phyloP scores from a whole-genome alignment of 176 grass and related monocot genomes.

The Musa acuminata region DNA sequence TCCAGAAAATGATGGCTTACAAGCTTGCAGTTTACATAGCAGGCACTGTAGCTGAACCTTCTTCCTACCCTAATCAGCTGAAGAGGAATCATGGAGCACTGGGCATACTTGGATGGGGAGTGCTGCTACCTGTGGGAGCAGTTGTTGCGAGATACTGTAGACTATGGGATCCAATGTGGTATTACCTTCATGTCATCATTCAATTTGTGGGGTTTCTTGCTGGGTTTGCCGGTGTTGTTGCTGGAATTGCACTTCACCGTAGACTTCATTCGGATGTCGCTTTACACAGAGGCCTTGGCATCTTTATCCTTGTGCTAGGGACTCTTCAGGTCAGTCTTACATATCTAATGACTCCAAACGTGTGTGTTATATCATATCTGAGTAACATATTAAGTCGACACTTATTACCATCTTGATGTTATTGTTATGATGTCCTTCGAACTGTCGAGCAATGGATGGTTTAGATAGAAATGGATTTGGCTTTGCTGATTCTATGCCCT shows the following conservation, averaged over 20 bases:
- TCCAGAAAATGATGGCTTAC: too few relatives aligned
- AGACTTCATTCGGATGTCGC: slow-evolving; percentile 32
- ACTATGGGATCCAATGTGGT: slow-evolving; percentile 48
- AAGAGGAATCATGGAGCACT: slow-evolving; percentile 44
- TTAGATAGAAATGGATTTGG: too few relatives aligned
- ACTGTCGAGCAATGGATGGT: too few relatives aligned
- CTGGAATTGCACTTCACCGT: slow-evolving; percentile 40
- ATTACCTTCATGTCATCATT: slow-evolving; percentile 35
- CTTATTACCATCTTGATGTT: neutral
- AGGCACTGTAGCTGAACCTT: slow-evolving; percentile 18
- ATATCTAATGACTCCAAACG: neutral
- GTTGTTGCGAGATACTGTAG: slow-evolving; percentile 45
- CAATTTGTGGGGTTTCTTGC: slow-evolving; percentile 40
- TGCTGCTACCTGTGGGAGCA: slow-evolving; percentile 36
- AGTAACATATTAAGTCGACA: too few relatives aligned
- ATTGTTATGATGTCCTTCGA: slow-evolving; percentile 6
- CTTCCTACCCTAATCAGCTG: slow-evolving; percentile 29
- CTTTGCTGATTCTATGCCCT: too few relatives aligned
- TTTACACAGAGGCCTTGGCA: slow-evolving; percentile 28
- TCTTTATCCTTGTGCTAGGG: slow-evolving; percentile 32
- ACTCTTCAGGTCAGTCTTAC: slow-evolving; percentile 36
- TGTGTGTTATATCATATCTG: too few relatives aligned
- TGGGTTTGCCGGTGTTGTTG: slow-evolving; percentile 30
- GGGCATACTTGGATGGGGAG: slow-evolving; percentile 40
- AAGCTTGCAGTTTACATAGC: neutral